phyloP scores from a whole-genome alignment of 2,329 filamentous ascomycete genomes.

The Coleophoma crateriformis region DNA sequence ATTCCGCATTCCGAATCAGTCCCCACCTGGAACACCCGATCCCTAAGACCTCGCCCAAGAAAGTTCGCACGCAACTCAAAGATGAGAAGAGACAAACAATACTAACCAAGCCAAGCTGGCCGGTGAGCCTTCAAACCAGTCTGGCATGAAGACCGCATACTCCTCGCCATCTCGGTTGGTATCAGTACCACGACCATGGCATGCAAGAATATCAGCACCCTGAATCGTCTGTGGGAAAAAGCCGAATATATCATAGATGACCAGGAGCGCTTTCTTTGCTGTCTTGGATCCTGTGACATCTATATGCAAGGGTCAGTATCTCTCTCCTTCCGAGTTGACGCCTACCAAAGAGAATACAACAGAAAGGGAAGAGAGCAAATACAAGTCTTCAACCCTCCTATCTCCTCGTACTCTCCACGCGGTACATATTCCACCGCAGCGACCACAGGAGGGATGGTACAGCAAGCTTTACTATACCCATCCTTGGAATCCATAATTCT shows the following conservation, averaged over 20 bases:
- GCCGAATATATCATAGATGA: slow-evolving; percentile 62
- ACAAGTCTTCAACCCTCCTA: neutral
- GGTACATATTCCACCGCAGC: neutral
- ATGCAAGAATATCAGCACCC: slow-evolving; percentile 61
- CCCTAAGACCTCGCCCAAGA: neutral
- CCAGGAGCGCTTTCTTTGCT: slow-evolving; percentile 50
- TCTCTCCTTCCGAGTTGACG: too few relatives aligned
- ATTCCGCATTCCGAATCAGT: neutral
- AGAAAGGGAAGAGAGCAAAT: neutral
- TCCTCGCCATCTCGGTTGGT: neutral
- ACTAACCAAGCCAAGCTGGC: slow-evolving; percentile 5
- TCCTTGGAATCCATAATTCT: too few relatives aligned
- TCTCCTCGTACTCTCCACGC: neutral
- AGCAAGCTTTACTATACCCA: too few relatives aligned
- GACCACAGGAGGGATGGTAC: too few relatives aligned
- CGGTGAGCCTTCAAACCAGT: slow-evolving; percentile 69
- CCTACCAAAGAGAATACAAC: neutral
- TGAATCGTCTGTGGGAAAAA: slow-evolving; percentile 65
- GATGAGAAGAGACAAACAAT: neutral
- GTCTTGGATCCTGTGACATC: slow-evolving; percentile 40
- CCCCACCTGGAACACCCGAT: neutral
- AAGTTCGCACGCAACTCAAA: neutral
- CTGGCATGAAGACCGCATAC: slow-evolving; percentile 74
- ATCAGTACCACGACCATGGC: slow-evolving; percentile 24
- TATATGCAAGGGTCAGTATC: slow-evolving; percentile 5